A percentile compares a stretch with the other conserved stretches of the same genome.
These are phyloP conservation scores for Cucurbita moschata DNA, from an alignment of 306 rosid species.

Conservation along the genomic window DNA sequence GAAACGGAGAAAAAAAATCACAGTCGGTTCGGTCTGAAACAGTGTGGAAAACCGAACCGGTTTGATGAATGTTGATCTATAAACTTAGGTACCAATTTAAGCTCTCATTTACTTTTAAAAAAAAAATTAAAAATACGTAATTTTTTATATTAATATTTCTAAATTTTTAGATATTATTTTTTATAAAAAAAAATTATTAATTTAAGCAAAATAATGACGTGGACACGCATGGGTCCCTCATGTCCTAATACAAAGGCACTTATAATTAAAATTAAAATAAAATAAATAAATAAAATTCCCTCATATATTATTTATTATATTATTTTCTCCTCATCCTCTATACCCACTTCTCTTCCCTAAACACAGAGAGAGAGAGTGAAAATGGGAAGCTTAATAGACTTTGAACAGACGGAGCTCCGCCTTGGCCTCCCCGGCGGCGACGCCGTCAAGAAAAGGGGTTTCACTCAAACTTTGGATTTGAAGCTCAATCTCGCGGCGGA, in stretches of 20 bases:
- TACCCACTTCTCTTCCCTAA: neutral
- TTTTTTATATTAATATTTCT: too few relatives aligned
- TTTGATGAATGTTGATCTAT: too few relatives aligned
- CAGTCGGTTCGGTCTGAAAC: too few relatives aligned
- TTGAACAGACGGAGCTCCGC: conserved; percentile 49
- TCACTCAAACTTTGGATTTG: conserved; percentile 41
- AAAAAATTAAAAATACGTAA: too few relatives aligned
- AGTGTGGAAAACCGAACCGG: too few relatives aligned
- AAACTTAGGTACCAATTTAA: too few relatives aligned
- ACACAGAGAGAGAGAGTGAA: neutral
- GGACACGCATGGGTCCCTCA: neutral
- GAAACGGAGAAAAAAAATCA: too few relatives aligned
- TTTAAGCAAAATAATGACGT: too few relatives aligned
- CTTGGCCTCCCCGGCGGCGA: conserved; percentile 44
- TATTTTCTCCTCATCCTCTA: neutral
- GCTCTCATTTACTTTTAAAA: too few relatives aligned
- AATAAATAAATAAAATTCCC: neutral
- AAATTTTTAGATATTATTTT: too few relatives aligned
- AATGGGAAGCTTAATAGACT: conserved; percentile 27
- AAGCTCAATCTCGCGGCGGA: conserved; percentile 41
- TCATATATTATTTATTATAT: neutral
- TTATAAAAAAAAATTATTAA: too few relatives aligned
- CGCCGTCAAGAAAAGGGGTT: conserved; percentile 30
- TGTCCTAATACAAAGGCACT: neutral
- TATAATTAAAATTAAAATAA: neutral